A percentile compares a stretch with the other conserved stretches of the same genome.
These are phyloP conservation scores for Schizosaccharomyces cryophilus DNA, from an alignment of 805 yeast species.

Conservation along the genomic window DNA sequence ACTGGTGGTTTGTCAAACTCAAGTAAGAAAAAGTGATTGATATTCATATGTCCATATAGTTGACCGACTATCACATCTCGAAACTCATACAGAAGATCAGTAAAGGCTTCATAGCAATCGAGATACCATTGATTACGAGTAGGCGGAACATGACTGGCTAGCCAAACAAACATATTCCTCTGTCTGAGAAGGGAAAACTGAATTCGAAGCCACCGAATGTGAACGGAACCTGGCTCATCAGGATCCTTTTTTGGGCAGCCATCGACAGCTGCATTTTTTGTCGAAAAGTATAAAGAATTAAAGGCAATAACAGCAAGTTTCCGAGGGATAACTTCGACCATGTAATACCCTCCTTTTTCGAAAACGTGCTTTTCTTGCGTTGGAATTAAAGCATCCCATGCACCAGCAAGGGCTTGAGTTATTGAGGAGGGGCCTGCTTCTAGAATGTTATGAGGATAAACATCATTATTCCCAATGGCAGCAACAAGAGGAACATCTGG, in stretches of 20 bases:
- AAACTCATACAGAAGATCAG: conserved; percentile 63
- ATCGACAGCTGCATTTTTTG: conserved; percentile 60
- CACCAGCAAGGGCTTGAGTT: conserved; percentile 47
- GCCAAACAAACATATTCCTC: conserved; percentile 64
- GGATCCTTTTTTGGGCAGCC: conserved; percentile 32
- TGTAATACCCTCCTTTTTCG: conserved; percentile 48
- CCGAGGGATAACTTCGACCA: conserved; percentile 56
- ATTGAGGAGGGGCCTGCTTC: conserved; percentile 76
- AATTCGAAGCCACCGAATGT: conserved; percentile 54
- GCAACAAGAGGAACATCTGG: conserved; percentile 28
- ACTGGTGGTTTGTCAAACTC: background rate
- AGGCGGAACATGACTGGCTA: conserved; percentile 76
- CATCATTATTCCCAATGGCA: conserved; percentile 66
- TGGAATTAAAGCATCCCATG: conserved; percentile 56
- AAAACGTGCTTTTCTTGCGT: conserved; percentile 53
- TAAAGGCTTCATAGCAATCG: conserved; percentile 48
- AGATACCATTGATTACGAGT: conserved; percentile 51
- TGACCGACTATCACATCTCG: conserved; percentile 68
- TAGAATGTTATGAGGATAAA: conserved; percentile 67
- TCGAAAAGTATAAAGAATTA: conserved; percentile 52
- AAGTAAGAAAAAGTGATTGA: conserved; percentile 61
- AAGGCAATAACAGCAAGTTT: conserved; percentile 56
- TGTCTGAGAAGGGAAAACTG: conserved; percentile 47
- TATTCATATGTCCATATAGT: conserved; percentile 70
- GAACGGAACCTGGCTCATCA: conserved; percentile 57